These are phyloP conservation scores for Clonostachys solani DNA, from an alignment of 2,329 filamentous ascomycete species.

Conservation along the genomic window DNA sequence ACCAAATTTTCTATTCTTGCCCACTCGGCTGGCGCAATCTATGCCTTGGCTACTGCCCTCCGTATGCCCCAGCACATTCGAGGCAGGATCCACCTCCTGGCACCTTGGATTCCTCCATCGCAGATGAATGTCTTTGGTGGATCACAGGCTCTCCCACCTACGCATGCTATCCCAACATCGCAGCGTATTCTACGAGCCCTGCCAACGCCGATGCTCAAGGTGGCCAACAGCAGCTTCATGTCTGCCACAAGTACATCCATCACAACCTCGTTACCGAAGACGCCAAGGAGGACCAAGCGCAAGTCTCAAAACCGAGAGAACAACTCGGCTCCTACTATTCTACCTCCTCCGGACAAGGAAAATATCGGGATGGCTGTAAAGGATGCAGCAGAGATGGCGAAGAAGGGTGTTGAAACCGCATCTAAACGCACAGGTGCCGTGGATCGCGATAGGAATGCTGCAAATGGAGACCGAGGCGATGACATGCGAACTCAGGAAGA, in stretches of 20 bases:
- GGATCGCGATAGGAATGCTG: neutral
- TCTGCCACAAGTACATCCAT: slow-evolving; percentile 84
- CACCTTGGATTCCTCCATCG: slow-evolving; percentile 95
- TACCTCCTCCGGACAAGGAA: slow-evolving; percentile 40
- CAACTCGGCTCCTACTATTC: slow-evolving; percentile 21
- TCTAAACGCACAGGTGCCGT: too few species aligned
- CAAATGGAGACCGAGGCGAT: neutral
- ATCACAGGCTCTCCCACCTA: slow-evolving; percentile 71
- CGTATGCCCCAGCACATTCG: slow-evolving; percentile 96
- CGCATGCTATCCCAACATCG: slow-evolving; percentile 83
- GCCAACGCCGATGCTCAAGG: slow-evolving; percentile 86
- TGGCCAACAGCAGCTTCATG: slow-evolving; percentile 95
- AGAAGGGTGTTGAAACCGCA: neutral
- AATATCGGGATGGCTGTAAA: slow-evolving; percentile 27
- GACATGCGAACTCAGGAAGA: slow-evolving; percentile 22
- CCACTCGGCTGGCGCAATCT: slow-evolving; percentile 96
- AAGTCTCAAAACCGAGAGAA: slow-evolving; percentile 33
- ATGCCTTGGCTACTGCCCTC: slow-evolving; percentile 89
- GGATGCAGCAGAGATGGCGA: slow-evolving; percentile 11
- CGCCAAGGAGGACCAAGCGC: slow-evolving; percentile 55
- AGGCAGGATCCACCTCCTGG: slow-evolving; percentile 87
- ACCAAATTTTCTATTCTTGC: slow-evolving; percentile 95
- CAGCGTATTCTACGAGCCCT: slow-evolving; percentile 88
- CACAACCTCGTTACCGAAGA: slow-evolving; percentile 71
- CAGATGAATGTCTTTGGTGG: slow-evolving; percentile 78